Evolutionary conservation across 441 rosid species (phyloP), one percentile per base, ranked within the genome.

Genomic region (Pelargonium citronellum): DNA sequence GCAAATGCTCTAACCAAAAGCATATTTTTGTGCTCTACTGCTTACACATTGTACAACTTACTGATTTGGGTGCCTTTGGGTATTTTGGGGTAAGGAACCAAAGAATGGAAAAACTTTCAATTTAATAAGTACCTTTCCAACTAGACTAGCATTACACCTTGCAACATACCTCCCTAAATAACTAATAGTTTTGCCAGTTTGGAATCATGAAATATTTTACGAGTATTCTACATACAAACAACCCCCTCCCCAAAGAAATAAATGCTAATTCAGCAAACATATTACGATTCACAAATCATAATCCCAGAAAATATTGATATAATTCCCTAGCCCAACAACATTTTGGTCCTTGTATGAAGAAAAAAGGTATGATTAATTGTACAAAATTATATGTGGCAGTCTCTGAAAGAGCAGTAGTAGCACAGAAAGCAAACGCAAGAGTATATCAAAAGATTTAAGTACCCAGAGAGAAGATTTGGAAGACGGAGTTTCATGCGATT

Each of bases 381-480:
- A 5, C 16, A 51, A 51, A 19, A 60, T n/a, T 7, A 22, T 60
- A 60, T 60, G 47, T 30, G 47, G 44, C 53, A 70, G 41, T 53
- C 34, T 57, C 30, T 10, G 11, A 22, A 70, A 12, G 24, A 49
- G 60, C 24, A 41, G 7, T 22, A 13, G 19, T 11, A 64, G 30
- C 27, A 66, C 58, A 43, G 58, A 15, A 43, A 71, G 37, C 46
- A 73, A 63, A 19, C 15, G 61, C 70, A 70, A 60, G 20, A 15
- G 49, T 9, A 67, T 65, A 44, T n/a, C 62, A 53, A 49, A 70
- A 46, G 51, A 72, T 70, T 44, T 24, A 77, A 73, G 57, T 91
- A 93, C 98, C 97, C 97, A 60, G 96, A 88, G 34, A 93, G 92
- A 44, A 94, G 86, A 82, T 79, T 94, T 11, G 98, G 96, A 81